These are phyloP conservation scores for Tetrahymena malaccensis DNA, from an alignment of 73 alveolate genomes.

Conservation along the genomic window DNA sequence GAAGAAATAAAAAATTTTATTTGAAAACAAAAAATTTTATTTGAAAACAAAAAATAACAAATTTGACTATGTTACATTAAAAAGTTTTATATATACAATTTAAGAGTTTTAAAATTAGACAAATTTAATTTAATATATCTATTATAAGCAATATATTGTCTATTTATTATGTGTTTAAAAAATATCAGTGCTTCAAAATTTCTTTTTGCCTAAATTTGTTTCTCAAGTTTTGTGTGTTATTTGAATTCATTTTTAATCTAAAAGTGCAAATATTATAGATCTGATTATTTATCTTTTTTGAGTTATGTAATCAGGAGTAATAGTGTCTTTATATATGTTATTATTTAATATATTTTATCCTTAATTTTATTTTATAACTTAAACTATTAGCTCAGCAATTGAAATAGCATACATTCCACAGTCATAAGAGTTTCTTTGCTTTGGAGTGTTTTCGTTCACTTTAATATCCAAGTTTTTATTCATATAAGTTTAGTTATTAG, in stretches of 20 bases:
- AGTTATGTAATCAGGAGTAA: not conserved
- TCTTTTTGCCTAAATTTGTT: too few relatives aligned
- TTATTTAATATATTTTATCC: not conserved
- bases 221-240: too few relatives aligned
- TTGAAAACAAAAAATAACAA: too few relatives aligned
- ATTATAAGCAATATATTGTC: too few relatives aligned
- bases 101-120: too few relatives aligned
- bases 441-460: not conserved
- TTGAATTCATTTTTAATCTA: not conserved
- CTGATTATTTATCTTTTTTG: not conserved
- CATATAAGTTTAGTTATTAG: not conserved
- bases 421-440: not conserved
- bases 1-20: not conserved
- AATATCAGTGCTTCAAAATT: too few relatives aligned
- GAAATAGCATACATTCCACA: not conserved
- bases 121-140: too few relatives aligned
- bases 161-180: too few relatives aligned
- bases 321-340: not conserved
- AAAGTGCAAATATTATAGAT: not conserved
- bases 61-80: too few relatives aligned
- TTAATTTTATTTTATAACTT: not conserved
- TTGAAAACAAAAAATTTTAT: not conserved
- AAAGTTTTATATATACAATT: too few relatives aligned
- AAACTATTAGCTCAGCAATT: not conserved
- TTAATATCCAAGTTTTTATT: not conserved